Evolutionary conservation across 2,329 filamentous ascomycete species (phyloP), one percentile per base, ranked within the genome.

Genomic region (Alternaria ethzedia): DNA sequence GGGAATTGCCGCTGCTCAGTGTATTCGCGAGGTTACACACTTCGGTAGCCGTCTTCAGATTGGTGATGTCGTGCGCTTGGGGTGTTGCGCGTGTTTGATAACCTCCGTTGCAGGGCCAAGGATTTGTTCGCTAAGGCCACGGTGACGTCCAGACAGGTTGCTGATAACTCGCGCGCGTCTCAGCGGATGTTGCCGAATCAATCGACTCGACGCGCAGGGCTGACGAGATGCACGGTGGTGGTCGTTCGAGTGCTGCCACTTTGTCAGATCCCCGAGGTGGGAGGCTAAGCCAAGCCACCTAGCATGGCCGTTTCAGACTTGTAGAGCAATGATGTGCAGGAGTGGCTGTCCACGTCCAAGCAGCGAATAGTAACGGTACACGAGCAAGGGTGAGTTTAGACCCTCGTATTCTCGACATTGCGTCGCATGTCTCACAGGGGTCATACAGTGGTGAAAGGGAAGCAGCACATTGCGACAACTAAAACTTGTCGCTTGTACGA

Each of bases 61-160:
- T 61, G 58, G 50, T 54, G 26, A 49, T 64, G 55, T 64, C 50
- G 57, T 44, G 56, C 50, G 59, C 60, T 45, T 60, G 67, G 59
- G 60, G 67, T 62, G 60, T 68, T 68, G 68, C 70, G 69, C 68
- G 72, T 70, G 61, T 58, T 65, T 55, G 60, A 63, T 61, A 63
- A 56, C 61, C 59, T 66, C 66, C 56, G 65, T 64, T 51, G 61
- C 45, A 61, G 65, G 70, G 64, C 73, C 68, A 52, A 57, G 64
- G 70, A 68, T 70, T 73, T 70, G 72, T 70, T 74, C 71, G 76
- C 72, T 75, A 78, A 76, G 75, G 69, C 71, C 72, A 76, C 74
- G 70, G 74, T 77, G 72, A 69, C 65, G 68, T 73, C 66, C 59
- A 56, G 66, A 67, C 61, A 69, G 61, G 56, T 66, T 65, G 62